Evolutionary conservation across 1,284 basidiomycete species (phyloP), one percentile per base, ranked within the genome.

Genomic region (Ganoderma multipileum): DNA sequence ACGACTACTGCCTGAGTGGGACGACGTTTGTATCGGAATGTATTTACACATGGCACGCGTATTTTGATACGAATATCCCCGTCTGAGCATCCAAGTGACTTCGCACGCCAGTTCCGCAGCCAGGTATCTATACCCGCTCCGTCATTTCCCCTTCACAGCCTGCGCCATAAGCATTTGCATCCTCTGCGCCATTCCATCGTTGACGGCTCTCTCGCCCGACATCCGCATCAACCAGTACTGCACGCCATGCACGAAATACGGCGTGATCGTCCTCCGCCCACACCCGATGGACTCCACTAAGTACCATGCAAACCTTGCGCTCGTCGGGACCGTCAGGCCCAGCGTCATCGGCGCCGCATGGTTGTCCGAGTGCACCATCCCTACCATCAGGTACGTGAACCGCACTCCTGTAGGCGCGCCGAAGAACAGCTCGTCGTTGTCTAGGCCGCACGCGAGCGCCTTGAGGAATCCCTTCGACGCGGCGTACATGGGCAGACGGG

Each of bases 391-490:
- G 70, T 76, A 75, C 50, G 67, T 63, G 68, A 75, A 77, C 38
- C 68, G 66, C 38, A 78, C 75, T 47, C 75, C 74, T 9, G 74
- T 70, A 4, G 73, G 70, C 20, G 26, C 42, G 65, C 38, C 36
- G 65, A 70, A 71, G 39, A 63, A 73, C 14, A 55, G 69, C 67
- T 78, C 77, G 71, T 78, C 77, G 61, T 67, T 70, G 71, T 75
- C 74, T 55, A 78, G 70, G 9, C 73, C 71, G 55, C 73, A 72
- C n/a, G 66, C 64, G 67, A 77, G 75, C n/a, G 68, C 71, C 57
- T 72, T 41, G 57, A 78, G 69, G 74, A 76, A 77, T 1, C 68
- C 61, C 67, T 78, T 77, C 14, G 74, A 71, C 18, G 73, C 69
- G 36, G 74, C 73, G 70, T 78, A 78, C 47, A 74, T 68, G 26